Evolutionary conservation across 2,329 filamentous ascomycete species (phyloP).

Genomic region (Helotiales sp.): DNA sequence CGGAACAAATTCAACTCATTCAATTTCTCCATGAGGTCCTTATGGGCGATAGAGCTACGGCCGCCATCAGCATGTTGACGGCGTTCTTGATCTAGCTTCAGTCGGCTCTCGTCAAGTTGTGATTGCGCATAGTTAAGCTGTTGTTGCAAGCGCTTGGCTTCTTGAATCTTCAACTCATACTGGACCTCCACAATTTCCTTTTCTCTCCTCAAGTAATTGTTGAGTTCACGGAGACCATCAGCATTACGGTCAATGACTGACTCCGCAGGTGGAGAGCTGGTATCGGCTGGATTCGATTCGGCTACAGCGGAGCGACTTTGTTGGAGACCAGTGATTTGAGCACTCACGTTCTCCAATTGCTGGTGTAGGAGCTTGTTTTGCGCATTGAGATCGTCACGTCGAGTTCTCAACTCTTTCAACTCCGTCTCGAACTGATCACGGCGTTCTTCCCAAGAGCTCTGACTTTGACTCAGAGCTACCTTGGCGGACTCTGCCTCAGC

Average conservation of each 20-base stretch:
- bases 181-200: conserved; percentile 99
- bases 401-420: conserved; percentile 74
- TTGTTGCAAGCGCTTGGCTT: conserved; percentile 85
- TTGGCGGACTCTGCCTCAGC: conserved; percentile 87
- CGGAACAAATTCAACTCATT: conserved; percentile 96
- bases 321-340: conserved; percentile 80
- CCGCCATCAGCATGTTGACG: conserved; percentile 75
- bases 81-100: conserved; percentile 91
- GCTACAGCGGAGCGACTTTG: conserved; percentile 68
- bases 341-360: conserved; percentile 82
- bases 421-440: conserved; percentile 83
- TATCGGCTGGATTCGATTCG: conserved; percentile 55
- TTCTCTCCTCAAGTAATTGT: conserved; percentile 88
- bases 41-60: conserved; percentile 77
- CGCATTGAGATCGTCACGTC: conserved; percentile 81
- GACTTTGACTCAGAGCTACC: conserved; percentile 76
- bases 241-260: conserved; percentile 62
- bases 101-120: conserved; percentile 84
- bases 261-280: conserved; percentile 37
- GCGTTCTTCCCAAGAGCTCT: conserved; percentile 86
- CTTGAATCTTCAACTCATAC: conserved; percentile 85
- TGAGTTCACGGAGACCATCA: conserved; percentile 86
- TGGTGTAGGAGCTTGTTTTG: conserved; percentile 92
- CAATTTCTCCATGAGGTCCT: conserved; percentile 90
- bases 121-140: conserved; percentile 86